These are phyloP conservation scores for Rubia peregrina DNA, from an alignment of 305 asterid species.

Conservation along the genomic window DNA sequence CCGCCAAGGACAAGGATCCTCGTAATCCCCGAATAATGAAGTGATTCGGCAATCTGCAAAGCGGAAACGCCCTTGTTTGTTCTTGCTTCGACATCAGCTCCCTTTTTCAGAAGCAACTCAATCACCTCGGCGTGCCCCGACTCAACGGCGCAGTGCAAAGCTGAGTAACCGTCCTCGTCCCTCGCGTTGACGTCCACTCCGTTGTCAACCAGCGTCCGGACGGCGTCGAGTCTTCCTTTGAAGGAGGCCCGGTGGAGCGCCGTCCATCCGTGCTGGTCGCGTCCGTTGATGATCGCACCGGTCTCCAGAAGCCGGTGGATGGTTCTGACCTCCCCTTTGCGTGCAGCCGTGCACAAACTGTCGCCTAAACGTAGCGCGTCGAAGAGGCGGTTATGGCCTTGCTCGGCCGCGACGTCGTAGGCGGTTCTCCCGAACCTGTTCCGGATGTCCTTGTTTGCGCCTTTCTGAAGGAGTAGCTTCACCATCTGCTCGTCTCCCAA, in stretches of 20 bases:
- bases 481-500: constrained; percentile 65
- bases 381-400: constrained; percentile 52
- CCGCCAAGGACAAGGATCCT: constrained; percentile 55
- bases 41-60: constrained; percentile 49
- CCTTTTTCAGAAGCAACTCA: constrained; percentile 63
- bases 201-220: constrained; percentile 41
- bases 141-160: constrained; percentile 71
- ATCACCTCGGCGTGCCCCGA: constrained; percentile 55
- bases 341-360: constrained; percentile 44
- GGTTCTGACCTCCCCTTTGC: constrained; percentile 66
- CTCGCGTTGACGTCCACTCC: constrained; percentile 47
- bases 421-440: constrained; percentile 50
- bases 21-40: constrained; percentile 52
- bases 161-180: constrained; percentile 68
- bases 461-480: constrained; percentile 52
- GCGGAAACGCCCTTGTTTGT: constrained; percentile 60
- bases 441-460: constrained; percentile 57
- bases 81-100: constrained; percentile 54
- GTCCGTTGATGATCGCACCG: constrained; percentile 61
- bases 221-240: constrained; percentile 53
- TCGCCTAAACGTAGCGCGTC: constrained; percentile 64
- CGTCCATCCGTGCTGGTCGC: constrained; percentile 73
- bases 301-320: constrained; percentile 48
- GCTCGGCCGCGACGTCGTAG: constrained; percentile 71
- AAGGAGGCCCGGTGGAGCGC: constrained; percentile 69